Evolutionary conservation across 164 flowering plant genomes (phyloP), one percentile per base, ranked within the genome.

Genomic region (Protea cynaroides): DNA sequence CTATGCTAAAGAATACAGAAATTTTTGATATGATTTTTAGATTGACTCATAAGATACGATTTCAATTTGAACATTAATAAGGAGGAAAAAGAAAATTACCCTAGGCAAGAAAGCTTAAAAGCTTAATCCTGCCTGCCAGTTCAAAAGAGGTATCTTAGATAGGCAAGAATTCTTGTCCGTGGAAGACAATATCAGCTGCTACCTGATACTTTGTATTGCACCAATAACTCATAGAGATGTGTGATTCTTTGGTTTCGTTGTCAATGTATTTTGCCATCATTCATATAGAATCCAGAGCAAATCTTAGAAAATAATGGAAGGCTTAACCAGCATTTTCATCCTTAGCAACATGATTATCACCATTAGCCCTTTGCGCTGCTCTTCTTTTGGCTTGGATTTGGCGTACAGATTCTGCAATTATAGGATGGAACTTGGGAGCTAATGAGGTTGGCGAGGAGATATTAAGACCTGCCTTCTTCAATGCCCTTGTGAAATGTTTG

Each of bases 381-480:
- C 52, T 49, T 49, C 52, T 49, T 15, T 49, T 49, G 19, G 52
- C 19, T 18, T 49, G 52, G 18, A 49, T 49, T 18, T 49, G 52
- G 52, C 19, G 52, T 18, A 49, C 52, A 49, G 52, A 15, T 49
- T 49, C 52, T 14, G 52, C 74, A 15, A 80, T 71, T 19, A 86
- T 38, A 44, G 76, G 79, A 79, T 86, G 88, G 56, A 84, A 72
- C 67, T 80, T 78, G 2, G 86, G 85, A 52, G 82, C 77, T 72
- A 75, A 69, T 64, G 74, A 82, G 63, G 71, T 74, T 17, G 84
- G 67, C 2, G 82, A 75, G 19, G 83, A 36, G 43, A 67, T 76
- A 66, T 71, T 82, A 36, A 83, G 79, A 64, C 90, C 90, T 34
- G 86, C 83, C 60, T 79, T 82, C 74, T 71, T 82, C 64, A 84